Base-by-base conservation (phyloP, 139 green algal species). In the Astrephomene gubernaculifera region DNA sequence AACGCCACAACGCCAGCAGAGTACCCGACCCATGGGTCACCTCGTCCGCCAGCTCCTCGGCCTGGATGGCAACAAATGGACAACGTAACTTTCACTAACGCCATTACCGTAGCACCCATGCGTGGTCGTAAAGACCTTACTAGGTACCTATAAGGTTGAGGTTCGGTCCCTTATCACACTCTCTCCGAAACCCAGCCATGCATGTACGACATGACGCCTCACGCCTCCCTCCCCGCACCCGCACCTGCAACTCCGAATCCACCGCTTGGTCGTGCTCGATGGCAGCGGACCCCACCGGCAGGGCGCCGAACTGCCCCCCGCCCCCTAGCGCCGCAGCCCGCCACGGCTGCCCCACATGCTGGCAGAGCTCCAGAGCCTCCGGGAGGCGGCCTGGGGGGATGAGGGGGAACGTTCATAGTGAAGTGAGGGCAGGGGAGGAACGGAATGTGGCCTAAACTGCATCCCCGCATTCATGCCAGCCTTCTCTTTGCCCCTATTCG, bases 1-100 rank as follows among this genome's bases (percentile, higher is more conserved):
- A 96, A 52, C 91, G 92, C 95, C 95, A 97, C 27, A 96, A 82
- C 44, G 81, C 89, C 63, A 90, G 88, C 88, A 71, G 63, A n/a
- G 70, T 67, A 38, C 70, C 87, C 17, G 74, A 49, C 2, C 92
- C 90, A 52, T 65, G 52, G 12, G 87, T 82, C 43, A 94, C 88
- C 90, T 95, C 91, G 4, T 87, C 81, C 2, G 90, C 87, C 78
- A 96, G 88, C 38, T 91, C 86, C 70, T 93, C 91, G 14, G 78
- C 81, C n/a, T 88, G 74, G 19, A 4, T 19, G 67, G 29, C 12
- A 27, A 1, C 31, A 31, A 19, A 67, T 67, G 57, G 6, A 67
- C n/a, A n/a, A n/a, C n/a, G n/a, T n/a, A n/a, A n/a, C n/a, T n/a
- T n/a, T n/a, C n/a, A n/a, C n/a, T n/a, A n/a, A n/a, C n/a, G n/a